A percentile compares a stretch with the other conserved stretches of the same genome.
Conservation (phyloP, 1,284 basidiomycete species). For the Tilletiaria anomala region DNA sequence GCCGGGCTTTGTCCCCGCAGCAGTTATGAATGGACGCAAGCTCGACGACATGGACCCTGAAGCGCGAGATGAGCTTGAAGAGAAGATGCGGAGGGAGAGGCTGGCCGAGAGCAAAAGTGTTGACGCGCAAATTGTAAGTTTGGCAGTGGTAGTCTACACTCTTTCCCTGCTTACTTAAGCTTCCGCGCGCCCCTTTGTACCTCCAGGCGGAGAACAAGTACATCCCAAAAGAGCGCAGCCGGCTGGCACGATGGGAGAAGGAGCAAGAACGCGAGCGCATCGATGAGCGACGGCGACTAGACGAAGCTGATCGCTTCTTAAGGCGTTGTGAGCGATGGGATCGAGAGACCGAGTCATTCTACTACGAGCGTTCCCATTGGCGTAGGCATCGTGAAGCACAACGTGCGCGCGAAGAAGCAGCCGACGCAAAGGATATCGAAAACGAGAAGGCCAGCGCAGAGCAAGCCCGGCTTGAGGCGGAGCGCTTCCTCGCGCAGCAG, state of each 20-base stretch:
- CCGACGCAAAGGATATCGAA: conserved; percentile 19
- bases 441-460: conserved; percentile 12
- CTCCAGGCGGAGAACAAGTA: conserved; percentile 8
- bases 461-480: conserved; percentile 14
- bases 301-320: conserved; percentile 3
- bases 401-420: conserved; percentile 12
- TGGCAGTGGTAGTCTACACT: background rate
- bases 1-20: conserved; percentile 13
- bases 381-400: background rate
- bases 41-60: conserved; percentile 15
- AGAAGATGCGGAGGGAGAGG: conserved; percentile 10
- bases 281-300: too few relatives aligned
- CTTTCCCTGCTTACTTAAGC: background rate
- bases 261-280: too few relatives aligned
- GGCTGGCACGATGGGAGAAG: conserved; percentile 12
- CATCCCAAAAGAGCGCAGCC: conserved; percentile 11
- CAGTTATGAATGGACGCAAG: conserved; percentile 4
- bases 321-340: background rate
- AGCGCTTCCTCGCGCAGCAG: conserved; percentile 28
- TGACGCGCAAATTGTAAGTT: background rate
- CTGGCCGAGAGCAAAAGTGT: background rate
- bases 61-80: conserved; percentile 13
- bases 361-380: conserved; percentile 10
- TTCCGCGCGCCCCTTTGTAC: background rate
- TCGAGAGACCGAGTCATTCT: conserved; percentile 16